Percentiles rank a stretch among this genome's conserved stretches.
These are phyloP conservation scores for Exophiala mesophila DNA, from an alignment of 2,329 filamentous ascomycete species.

Conservation along the genomic window DNA sequence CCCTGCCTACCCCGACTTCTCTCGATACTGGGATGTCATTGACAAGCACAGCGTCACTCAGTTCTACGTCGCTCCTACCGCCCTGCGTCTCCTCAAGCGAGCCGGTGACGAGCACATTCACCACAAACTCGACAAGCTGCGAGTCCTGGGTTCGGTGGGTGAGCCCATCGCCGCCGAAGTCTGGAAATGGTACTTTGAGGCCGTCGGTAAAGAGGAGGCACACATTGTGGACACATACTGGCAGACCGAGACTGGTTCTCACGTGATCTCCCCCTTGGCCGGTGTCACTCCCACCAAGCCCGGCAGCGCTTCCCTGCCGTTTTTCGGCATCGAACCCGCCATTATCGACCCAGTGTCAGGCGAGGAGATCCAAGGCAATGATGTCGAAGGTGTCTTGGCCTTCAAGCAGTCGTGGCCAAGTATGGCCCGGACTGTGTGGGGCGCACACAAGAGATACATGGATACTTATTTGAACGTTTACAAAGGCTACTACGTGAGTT, in stretches of 20 bases:
- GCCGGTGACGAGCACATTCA: slow-evolving; percentile 90
- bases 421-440: slow-evolving; percentile 97
- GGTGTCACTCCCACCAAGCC: slow-evolving; percentile 96
- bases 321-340: slow-evolving; percentile 96
- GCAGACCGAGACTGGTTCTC: slow-evolving; percentile 97
- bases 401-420: slow-evolving; percentile 99
- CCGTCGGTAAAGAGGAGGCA: slow-evolving; percentile 86
- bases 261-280: slow-evolving; percentile 89
- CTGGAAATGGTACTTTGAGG: slow-evolving; percentile 99
- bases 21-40: slow-evolving; percentile 97
- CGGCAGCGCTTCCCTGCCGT: slow-evolving; percentile 89
- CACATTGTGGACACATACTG: slow-evolving; percentile 98
- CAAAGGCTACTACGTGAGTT: slow-evolving; percentile 89
- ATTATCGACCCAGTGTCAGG: slow-evolving; percentile 97
- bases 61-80: slow-evolving; percentile 97
- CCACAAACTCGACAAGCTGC: slow-evolving; percentile 79
- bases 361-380: slow-evolving; percentile 87
- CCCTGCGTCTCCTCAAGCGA: slow-evolving; percentile 86
- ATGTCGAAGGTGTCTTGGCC: slow-evolving; percentile 92
- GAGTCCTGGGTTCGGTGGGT: slow-evolving; percentile 89
- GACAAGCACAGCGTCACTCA: slow-evolving; percentile 92
- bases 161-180: slow-evolving; percentile 97
- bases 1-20: slow-evolving; percentile 95
- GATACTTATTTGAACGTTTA: slow-evolving; percentile 98
- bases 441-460: slow-evolving; percentile 97